Conservation (phyloP, 345 rosid species). For the Citrus maxima region DNA sequence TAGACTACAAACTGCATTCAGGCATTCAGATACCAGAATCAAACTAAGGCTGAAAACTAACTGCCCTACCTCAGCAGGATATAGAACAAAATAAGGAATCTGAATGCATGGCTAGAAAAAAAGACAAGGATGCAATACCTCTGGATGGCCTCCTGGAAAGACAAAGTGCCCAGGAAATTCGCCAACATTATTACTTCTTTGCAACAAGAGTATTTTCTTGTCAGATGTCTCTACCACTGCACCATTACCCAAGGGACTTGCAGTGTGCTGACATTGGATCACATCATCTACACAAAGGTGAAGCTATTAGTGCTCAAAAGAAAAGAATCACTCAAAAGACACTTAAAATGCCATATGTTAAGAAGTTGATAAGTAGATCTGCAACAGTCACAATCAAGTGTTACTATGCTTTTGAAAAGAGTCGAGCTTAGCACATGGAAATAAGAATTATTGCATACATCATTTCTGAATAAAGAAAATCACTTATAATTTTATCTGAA, state of each 20-base stretch:
- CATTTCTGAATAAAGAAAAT: background rate
- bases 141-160: conserved; percentile 95
- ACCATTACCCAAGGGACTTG: conserved; percentile 85
- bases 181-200: conserved; percentile 84
- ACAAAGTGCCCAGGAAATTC: conserved; percentile 92
- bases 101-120: background rate
- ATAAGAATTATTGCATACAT: background rate
- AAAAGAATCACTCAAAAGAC: conserved; percentile 2
- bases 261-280: conserved; percentile 61
- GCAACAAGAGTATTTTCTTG: conserved; percentile 59
- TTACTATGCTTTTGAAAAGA: background rate
- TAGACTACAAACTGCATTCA: background rate
- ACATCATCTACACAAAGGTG: conserved; percentile 49
- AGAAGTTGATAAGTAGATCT: background rate
- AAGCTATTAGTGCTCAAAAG: background rate
- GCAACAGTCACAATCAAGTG: background rate
- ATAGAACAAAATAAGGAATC: background rate
- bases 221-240: conserved; percentile 76
- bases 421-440: background rate
- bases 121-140: conserved; percentile 39
- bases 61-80: background rate
- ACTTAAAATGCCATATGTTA: background rate
- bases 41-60: background rate
- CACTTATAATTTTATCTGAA: background rate
- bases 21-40: background rate